Evolutionary conservation across 2,329 filamentous ascomycete genomes (phyloP).

Genomic region (Cladophialophora psammophila): DNA sequence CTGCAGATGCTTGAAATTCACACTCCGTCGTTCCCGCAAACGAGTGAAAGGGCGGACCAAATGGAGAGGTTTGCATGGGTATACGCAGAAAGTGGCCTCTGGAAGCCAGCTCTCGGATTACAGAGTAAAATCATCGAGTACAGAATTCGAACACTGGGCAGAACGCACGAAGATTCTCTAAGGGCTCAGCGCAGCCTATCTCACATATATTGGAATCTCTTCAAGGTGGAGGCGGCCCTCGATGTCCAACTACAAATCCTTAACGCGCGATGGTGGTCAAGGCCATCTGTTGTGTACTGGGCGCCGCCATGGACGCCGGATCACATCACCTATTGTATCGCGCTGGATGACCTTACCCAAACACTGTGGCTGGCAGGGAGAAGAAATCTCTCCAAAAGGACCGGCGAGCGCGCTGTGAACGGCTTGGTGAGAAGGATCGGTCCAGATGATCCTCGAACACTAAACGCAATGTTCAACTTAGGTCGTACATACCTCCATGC

Average conservation of each 20-base stretch:
- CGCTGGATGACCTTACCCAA: slow-evolving; percentile 33
- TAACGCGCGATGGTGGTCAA: slow-evolving; percentile 13
- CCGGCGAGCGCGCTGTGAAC: slow-evolving; percentile 33
- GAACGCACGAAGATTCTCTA: slow-evolving; percentile 32
- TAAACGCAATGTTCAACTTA: slow-evolving; percentile 36
- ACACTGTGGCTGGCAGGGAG: slow-evolving; percentile 34
- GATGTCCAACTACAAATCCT: slow-evolving; percentile 26
- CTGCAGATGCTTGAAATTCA: slow-evolving; percentile 4
- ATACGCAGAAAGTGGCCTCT: slow-evolving; percentile 39
- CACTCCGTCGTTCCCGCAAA: slow-evolving; percentile 14
- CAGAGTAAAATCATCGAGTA: slow-evolving; percentile 33
- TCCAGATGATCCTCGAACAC: slow-evolving; percentile 33
- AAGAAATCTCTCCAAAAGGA: slow-evolving; percentile 19
- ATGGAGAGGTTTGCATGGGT: slow-evolving; percentile 40
- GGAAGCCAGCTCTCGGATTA: slow-evolving; percentile 27
- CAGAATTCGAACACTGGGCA: slow-evolving; percentile 17
- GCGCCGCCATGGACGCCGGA: slow-evolving; percentile 19
- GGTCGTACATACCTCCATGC: slow-evolving; percentile 35
- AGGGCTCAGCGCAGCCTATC: slow-evolving; percentile 24
- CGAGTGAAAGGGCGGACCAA: slow-evolving; percentile 21
- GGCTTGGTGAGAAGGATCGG: slow-evolving; percentile 32
- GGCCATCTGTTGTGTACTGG: slow-evolving; percentile 25
- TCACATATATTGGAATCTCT: slow-evolving; percentile 37
- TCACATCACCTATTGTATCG: slow-evolving; percentile 29
- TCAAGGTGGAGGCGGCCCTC: slow-evolving; percentile 30